Conservation (phyloP, 1,139 yeast genomes). For the Scheffersomyces titani region DNA sequence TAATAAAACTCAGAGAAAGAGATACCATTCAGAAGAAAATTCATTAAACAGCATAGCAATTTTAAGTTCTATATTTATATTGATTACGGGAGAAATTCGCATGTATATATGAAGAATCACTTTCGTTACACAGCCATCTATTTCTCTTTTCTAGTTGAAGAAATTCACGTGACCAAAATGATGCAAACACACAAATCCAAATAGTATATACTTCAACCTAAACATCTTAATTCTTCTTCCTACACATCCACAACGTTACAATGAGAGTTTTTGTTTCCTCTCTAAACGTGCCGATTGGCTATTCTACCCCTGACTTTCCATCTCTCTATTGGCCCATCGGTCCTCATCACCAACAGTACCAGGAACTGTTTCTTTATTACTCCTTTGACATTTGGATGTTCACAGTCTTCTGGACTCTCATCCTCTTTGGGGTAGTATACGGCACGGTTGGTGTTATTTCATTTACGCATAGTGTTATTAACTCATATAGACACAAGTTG, state of each 20-base stretch:
- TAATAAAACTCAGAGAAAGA: not conserved
- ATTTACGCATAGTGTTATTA: conserved; percentile 35
- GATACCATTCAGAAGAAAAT: not conserved
- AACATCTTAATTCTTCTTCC: not conserved
- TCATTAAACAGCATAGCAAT: too few species aligned
- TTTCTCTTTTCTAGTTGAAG: not conserved
- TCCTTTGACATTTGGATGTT: conserved; percentile 80
- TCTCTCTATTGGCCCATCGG: conserved; percentile 75
- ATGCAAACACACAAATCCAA: not conserved
- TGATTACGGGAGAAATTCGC: not conserved
- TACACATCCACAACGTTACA: not conserved
- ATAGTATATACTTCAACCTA: not conserved
- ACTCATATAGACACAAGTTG: conserved; percentile 21
- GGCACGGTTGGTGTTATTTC: conserved; percentile 67
- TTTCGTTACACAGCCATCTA: not conserved
- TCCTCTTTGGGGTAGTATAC: conserved; percentile 66
- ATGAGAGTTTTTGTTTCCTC: conserved; percentile 44
- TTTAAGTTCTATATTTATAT: not conserved
- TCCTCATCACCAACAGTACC: conserved; percentile 38
- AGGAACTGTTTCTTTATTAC: conserved; percentile 64
- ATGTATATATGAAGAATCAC: too few species aligned
- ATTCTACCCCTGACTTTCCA: conserved; percentile 78
- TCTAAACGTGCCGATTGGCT: conserved; percentile 71
- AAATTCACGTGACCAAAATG: not conserved
- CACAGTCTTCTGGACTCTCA: conserved; percentile 79